Evolutionary conservation across 1,284 basidiomycete species (phyloP), one percentile per base, ranked within the genome.

Genomic region (Apiotrichum siamense): DNA sequence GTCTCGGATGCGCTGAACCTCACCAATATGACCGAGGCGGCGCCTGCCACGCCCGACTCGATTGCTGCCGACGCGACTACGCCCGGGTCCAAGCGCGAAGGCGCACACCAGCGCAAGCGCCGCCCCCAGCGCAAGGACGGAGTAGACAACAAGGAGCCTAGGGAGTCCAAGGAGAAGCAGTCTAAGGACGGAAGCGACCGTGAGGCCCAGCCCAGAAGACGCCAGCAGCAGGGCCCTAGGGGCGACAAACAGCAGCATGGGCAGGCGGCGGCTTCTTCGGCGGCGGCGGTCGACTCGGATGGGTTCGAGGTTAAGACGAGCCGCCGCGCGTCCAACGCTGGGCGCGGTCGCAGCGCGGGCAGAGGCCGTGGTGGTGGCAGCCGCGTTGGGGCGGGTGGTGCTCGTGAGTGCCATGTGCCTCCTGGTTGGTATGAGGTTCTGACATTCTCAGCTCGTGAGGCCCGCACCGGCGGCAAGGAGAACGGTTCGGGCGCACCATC

Each of bases 231-330:
- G 33, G 13, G 33, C 33, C 12, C 13, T 7, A 25, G 39, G 41
- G 47, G 44, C n/a, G n/a, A n/a, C 54, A 39, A 49, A 32, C 46
- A 31, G 44, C 52, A 45, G 46, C 44, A 26, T 7, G 33, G 42
- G n/a, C 40, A 12, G 18, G 12, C 10, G 33, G 17, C 33, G 17
- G 29, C 10, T 15, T 15, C 29, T 15, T 9, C 46, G 9, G 47
- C 36, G 20, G 47, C 45, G 24, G 33, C 52, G 7, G 54, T 65
- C 1, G 69, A 69, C 49, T 64, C 60, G 29, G 68, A 72, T 56
- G 69, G 69, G 23, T 70, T 72, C 57, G 65, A 66, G 51, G 50
- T 62, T 40, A 65, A 65, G 39, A 58, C 56, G 11, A 49, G 56
- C 50, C 50, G 54, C 33, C 49, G 54, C 31, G 29, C 47, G n/a